phyloP scores from a whole-genome alignment of 1,284 basidiomycete genomes.

The Trametes pubescens region DNA sequence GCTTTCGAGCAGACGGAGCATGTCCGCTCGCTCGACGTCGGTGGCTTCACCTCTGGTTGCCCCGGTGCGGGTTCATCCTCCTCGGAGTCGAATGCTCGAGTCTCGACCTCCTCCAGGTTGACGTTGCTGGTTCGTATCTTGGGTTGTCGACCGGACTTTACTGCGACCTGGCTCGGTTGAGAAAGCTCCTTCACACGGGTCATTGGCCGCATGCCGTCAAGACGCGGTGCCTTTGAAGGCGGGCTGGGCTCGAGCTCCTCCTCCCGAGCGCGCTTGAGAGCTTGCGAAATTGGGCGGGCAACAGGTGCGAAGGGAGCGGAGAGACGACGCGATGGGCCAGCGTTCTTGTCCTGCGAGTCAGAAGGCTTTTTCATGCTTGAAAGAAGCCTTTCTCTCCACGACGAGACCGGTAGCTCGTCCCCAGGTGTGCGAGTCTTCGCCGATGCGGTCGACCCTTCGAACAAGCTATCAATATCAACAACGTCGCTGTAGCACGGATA shows the following conservation, averaged over 20 bases:
- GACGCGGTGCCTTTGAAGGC: neutral
- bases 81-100: neutral
- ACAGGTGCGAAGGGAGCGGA: no score
- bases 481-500: neutral
- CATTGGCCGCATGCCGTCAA: neutral
- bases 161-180: neutral
- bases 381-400: neutral
- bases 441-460: neutral
- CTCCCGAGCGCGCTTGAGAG: neutral
- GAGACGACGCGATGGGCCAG: no score
- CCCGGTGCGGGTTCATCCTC: neutral
- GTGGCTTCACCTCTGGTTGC: no score
- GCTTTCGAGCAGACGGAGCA: neutral
- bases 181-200: neutral
- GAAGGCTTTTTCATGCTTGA: neutral
- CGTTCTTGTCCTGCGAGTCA: neutral
- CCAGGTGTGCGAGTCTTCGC: neutral
- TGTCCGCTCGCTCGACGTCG: neutral
- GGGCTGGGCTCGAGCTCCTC: neutral
- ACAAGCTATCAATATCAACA: neutral
- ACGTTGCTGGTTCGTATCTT: neutral
- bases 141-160: neutral
- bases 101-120: neutral
- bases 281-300: neutral
- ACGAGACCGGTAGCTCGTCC: neutral